Percentiles rank a stretch among this genome's conserved stretches.
Conservation (phyloP, 2,329 filamentous ascomycete genomes). For the Raffaelea deltoideospora region DNA sequence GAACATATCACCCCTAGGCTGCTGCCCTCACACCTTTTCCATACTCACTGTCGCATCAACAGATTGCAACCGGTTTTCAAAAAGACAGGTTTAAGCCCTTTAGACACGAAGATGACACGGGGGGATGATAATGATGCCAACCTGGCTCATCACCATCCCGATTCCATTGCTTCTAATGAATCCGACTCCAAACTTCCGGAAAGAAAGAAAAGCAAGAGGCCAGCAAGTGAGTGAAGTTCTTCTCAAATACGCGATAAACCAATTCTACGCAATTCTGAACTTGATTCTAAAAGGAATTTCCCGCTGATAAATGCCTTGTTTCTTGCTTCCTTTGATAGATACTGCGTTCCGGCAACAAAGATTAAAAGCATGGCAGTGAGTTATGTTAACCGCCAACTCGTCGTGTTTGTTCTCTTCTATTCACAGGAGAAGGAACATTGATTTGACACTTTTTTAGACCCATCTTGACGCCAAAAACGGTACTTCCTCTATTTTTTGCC, state of each 20-base stretch:
- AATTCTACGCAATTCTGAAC: too few relatives aligned
- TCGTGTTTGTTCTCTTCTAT: too few relatives aligned
- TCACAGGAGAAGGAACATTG: too few relatives aligned
- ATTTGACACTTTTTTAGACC: conserved; percentile 49
- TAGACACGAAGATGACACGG: conserved; percentile 27
- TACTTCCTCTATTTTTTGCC: conserved; percentile 78
- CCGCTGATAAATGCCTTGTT: not conserved
- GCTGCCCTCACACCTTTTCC: too few relatives aligned
- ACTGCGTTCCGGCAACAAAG: conserved; percentile 95
- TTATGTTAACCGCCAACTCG: too few relatives aligned
- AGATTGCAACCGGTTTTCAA: too few relatives aligned
- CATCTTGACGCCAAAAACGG: conserved; percentile 88
- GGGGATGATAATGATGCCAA: conserved; percentile 14
- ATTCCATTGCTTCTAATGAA: conserved; percentile 41
- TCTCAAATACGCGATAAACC: too few relatives aligned
- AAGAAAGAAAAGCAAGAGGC: conserved; percentile 82
- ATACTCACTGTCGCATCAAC: too few relatives aligned
- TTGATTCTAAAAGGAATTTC: too few relatives aligned
- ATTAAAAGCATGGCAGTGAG: conserved; percentile 96
- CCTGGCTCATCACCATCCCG: conserved; percentile 23
- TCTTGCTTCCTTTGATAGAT: conserved; percentile 34
- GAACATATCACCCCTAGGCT: too few relatives aligned
- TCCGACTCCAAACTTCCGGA: conserved; percentile 37
- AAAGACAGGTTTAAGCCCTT: too few relatives aligned
- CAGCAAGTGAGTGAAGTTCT: conserved; percentile 55